Base-by-base conservation (phyloP, 306 rosid genomes). In the Rosa chinensis region DNA sequence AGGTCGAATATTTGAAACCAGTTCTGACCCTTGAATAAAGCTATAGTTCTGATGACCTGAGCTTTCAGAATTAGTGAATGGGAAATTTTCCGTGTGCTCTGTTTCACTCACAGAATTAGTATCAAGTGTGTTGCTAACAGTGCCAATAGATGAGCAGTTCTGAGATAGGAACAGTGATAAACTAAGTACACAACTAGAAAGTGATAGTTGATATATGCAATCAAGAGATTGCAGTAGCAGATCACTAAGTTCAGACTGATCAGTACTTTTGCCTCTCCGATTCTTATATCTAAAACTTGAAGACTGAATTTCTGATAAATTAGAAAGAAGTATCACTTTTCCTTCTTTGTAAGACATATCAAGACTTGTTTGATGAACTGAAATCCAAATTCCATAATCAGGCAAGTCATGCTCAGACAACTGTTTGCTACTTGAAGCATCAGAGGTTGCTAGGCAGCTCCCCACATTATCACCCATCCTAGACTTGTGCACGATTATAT, bases 341-440 rank as follows among this genome's bases (percentile, higher is more conserved):
- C 78, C 90, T 74, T 91, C 91, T 84, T 89, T 87, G 66, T 88
- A 86, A 85, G 88, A 85, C 77, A 90, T 48, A 76, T 82, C 76
- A 23, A 82, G 53, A 78, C 85, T 85, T 73, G 89, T 84, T 81
- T 86, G 85, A 82, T 79, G 87, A 85, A 90, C 32, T 68, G 92
- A 88, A 55, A 84, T 83, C 95, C 92, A 89, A 76, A 91, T 87
- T 88, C 99, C 99, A 85, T 32, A 82, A 70, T 87, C 88, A 79
- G 97, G 88, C 74, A 84, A 82, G 81, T 81, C 83, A 79, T 70
- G 74, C 79, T 83, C 89, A 68, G 87, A 82, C 78, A 81, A 76
- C 50, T 61, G 82, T 66, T 85, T 85, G 44, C 79, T 75, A 67
- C 82, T 77, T 78, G 85, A 75, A 70, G 85, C 76, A 68, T 70